phyloP scores from a whole-genome alignment of 495 filamentous ascomycete species.

The Aspergillus sclerotioniger region DNA sequence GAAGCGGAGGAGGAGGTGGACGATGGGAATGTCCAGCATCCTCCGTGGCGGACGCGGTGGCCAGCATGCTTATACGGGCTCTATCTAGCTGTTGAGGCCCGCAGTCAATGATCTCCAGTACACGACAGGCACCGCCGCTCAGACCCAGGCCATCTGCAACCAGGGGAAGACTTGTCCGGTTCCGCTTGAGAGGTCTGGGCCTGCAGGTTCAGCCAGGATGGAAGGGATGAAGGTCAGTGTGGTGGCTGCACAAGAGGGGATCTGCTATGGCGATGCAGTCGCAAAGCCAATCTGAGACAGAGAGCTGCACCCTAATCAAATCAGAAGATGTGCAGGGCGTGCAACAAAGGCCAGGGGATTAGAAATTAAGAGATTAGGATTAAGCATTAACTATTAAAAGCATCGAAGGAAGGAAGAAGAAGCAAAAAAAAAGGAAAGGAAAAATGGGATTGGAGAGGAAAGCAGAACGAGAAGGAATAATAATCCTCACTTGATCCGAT shows the following conservation, averaged over 20 bases:
- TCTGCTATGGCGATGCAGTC: constrained; percentile 10
- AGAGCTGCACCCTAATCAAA: background rate
- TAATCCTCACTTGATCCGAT: constrained; percentile 19
- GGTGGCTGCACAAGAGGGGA: constrained; percentile 6
- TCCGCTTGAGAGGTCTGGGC: constrained; percentile 11
- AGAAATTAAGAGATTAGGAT: constrained; percentile 10
- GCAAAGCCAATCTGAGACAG: constrained; percentile 13
- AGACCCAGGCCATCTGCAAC: constrained; percentile 17
- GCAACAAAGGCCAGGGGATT: background rate
- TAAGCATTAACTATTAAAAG: constrained; percentile 3
- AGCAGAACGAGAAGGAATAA: constrained; percentile 7
- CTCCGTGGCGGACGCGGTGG: constrained; percentile 12
- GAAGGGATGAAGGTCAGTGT: constrained; percentile 5
- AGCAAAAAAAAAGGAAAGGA: constrained; percentile 5
- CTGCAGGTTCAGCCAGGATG: constrained; percentile 12
- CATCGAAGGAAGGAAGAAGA: constrained; percentile 1
- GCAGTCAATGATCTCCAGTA: constrained; percentile 1
- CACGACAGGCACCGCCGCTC: constrained; percentile 5
- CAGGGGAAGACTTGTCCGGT: constrained; percentile 1
- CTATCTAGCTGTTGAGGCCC: background rate
- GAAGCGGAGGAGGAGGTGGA: constrained; percentile 15
- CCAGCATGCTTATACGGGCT: constrained; percentile 7
- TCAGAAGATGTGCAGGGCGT: background rate
- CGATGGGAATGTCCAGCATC: constrained; percentile 9
- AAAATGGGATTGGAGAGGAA: constrained; percentile 1